These are phyloP conservation scores for Lasiosphaeria miniovina DNA, from an alignment of 495 filamentous ascomycete genomes.

Conservation along the genomic window DNA sequence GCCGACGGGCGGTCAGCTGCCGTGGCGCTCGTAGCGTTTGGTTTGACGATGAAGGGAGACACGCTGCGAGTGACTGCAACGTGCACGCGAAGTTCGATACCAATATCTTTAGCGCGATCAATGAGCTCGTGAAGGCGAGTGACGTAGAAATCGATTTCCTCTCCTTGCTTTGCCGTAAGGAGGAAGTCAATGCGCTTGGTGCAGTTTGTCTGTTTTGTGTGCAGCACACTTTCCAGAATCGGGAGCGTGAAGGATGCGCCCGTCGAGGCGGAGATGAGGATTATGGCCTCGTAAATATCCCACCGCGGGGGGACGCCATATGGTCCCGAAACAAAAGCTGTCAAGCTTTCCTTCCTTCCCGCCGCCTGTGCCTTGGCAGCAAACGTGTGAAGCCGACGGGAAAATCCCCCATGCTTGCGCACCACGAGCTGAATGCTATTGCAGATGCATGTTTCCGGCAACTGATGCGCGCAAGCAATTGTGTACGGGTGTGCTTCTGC, in stretches of 20 bases:
- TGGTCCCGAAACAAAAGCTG: constrained; percentile 54
- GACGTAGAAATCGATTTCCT: constrained; percentile 70
- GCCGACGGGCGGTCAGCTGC: constrained; percentile 7
- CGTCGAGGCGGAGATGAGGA: constrained; percentile 57
- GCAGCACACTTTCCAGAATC: constrained; percentile 53
- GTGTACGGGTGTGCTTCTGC: constrained; percentile 82
- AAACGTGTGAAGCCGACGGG: constrained; percentile 59
- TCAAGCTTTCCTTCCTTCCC: constrained; percentile 35
- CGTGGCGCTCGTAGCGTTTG: neutral
- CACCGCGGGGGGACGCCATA: constrained; percentile 55
- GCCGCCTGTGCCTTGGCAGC: constrained; percentile 49
- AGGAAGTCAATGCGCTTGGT: constrained; percentile 67
- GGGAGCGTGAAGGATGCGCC: constrained; percentile 57
- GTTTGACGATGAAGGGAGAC: constrained; percentile 11
- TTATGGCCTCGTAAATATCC: constrained; percentile 57
- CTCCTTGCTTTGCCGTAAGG: constrained; percentile 66
- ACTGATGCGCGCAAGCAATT: constrained; percentile 54
- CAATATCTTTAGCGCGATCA: constrained; percentile 46
- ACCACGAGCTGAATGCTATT: constrained; percentile 70
- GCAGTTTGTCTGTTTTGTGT: constrained; percentile 44
- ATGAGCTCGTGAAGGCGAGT: constrained; percentile 56
- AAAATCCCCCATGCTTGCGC: constrained; percentile 68
- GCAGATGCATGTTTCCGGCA: constrained; percentile 47
- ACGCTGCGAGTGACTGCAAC: constrained; percentile 55
- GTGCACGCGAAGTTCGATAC: constrained; percentile 46